Conservation (phyloP, 2,329 filamentous ascomycete species). For the Cryphonectria japonica region DNA sequence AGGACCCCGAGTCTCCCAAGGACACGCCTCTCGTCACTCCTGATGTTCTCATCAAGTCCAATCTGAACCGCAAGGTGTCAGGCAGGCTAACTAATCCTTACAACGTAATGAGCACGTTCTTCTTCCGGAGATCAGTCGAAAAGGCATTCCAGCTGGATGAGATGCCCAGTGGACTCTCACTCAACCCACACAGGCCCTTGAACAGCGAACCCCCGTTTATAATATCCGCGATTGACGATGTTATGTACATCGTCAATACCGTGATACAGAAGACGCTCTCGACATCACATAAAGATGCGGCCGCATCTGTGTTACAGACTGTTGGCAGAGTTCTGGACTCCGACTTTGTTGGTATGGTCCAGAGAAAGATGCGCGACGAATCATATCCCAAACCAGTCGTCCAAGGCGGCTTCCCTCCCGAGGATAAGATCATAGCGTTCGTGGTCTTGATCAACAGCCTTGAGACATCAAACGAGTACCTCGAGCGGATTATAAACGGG, state of each 20-base stretch:
- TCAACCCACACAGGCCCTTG: slow-evolving; percentile 73
- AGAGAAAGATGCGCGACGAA: slow-evolving; percentile 97
- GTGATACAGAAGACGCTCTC: slow-evolving; percentile 85
- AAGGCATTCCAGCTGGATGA: slow-evolving; percentile 98
- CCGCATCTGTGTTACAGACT: slow-evolving; percentile 77
- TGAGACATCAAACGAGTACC: slow-evolving; percentile 88
- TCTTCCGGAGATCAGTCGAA: slow-evolving; percentile 93
- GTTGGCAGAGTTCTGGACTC: slow-evolving; percentile 79
- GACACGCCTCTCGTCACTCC: slow-evolving; percentile 68
- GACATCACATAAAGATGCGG: slow-evolving; percentile 79
- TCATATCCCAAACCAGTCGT: slow-evolving; percentile 81
- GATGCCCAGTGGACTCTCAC: slow-evolving; percentile 74
- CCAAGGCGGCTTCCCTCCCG: slow-evolving; percentile 81
- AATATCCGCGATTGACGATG: slow-evolving; percentile 93
- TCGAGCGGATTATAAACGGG: slow-evolving; percentile 79
- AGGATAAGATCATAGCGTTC: slow-evolving; percentile 86
- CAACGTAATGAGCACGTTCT: slow-evolving; percentile 92
- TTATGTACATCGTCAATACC: slow-evolving; percentile 98
- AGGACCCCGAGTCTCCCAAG: slow-evolving; percentile 57
- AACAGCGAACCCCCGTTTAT: slow-evolving; percentile 85
- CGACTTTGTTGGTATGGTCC: slow-evolving; percentile 96
- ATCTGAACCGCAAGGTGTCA: slow-evolving; percentile 77
- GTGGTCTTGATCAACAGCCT: slow-evolving; percentile 95
- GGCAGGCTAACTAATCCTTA: slow-evolving; percentile 78
- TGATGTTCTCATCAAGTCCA: slow-evolving; percentile 75